Base-by-base conservation (phyloP, 139 green algal genomes). In the Ulvella scutata region DNA sequence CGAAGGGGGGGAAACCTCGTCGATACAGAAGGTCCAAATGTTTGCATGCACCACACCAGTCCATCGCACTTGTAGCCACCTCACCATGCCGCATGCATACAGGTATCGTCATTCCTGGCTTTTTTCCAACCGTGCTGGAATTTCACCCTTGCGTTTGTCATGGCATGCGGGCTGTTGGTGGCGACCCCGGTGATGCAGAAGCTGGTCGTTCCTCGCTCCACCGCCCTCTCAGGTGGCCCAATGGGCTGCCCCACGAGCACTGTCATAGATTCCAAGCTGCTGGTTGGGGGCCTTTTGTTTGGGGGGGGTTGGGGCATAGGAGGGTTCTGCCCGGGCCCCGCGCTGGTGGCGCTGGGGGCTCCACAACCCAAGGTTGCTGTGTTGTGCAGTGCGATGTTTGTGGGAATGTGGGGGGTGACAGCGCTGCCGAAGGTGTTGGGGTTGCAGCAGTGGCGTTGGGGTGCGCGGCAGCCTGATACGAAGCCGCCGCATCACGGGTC, bases 271-370 rank as follows among this genome's bases (percentile, higher is more conserved):
- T 3, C 39, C 2, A 74, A 87, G 39, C 81, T 96, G 60, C 40
- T 96, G 2, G 31, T 77, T 0, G 91, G 91, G 3, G 85, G 75
- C 0, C 37, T 85, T 13, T 35, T 96, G 7, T 96, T 96, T 75
- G 91, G 91, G 7, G 80, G 80, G 0, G 91, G 91, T 29, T 93
- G 88, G 88, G 88, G 90, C n/a, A 17, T 89, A 2, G 74, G 77
- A 6, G 90, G 90, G 13, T 80, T 94, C 59, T 94, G 90, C 76
- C 90, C 90, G 0, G 90, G 90, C 0, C 90, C 90, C 1, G 86
- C 80, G 1, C 33, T 94, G 3, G 88, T 90, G 3, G 62, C 78
- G 0, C 43, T 85, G 4, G 76, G 80, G 2, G 62, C 20, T 3
- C 83, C 82, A 13, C 51, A 76, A 39, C 43, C 73, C 1, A 36